These are phyloP conservation scores for Suillus luteus DNA, from an alignment of 768 basidiomycete species.

Conservation along the genomic window DNA sequence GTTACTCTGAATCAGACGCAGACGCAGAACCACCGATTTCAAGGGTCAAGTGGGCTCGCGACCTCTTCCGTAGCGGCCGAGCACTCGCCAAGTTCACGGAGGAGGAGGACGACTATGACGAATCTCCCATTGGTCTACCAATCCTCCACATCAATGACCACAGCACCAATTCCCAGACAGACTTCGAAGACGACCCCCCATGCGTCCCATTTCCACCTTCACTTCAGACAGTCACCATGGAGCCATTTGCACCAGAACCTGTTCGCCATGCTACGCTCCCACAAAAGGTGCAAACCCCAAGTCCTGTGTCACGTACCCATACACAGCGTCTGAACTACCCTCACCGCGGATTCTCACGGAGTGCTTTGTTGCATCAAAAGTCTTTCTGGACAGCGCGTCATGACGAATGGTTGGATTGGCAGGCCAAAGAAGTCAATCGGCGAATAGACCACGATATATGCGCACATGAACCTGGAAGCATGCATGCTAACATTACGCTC, in stretches of 20 bases:
- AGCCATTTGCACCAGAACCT: slow-evolving; percentile 26
- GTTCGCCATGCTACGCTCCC: slow-evolving; percentile 20
- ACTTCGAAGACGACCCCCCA: slow-evolving; percentile 18
- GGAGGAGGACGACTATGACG: slow-evolving; percentile 14
- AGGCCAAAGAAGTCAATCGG: slow-evolving; percentile 17
- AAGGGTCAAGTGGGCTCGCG: slow-evolving; percentile 18
- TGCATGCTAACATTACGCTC: slow-evolving; percentile 30
- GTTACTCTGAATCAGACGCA: slow-evolving; percentile 9
- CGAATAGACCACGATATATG: slow-evolving; percentile 13
- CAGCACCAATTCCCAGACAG: slow-evolving; percentile 15
- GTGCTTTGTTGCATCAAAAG: slow-evolving; percentile 59
- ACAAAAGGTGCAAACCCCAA: slow-evolving; percentile 7
- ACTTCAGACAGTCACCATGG: slow-evolving; percentile 21
- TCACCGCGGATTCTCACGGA: slow-evolving; percentile 66
- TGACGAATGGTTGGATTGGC: slow-evolving; percentile 50
- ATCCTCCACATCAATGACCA: slow-evolving; percentile 1
- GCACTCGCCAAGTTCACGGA: slow-evolving; percentile 10
- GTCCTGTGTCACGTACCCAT: slow-evolving; percentile 15
- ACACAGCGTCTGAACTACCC: slow-evolving; percentile 45
- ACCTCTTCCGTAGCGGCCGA: slow-evolving; percentile 6
- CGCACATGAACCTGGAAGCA: slow-evolving; percentile 16
- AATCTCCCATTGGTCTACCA: slow-evolving; percentile 8
- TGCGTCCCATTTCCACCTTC: slow-evolving; percentile 12
- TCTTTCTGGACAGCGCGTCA: slow-evolving; percentile 62
- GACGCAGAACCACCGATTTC: slow-evolving; percentile 4